Percentiles rank a stretch among this genome's conserved stretches.
These are phyloP conservation scores for Xylaria venustula DNA, from an alignment of 495 filamentous ascomycete genomes.

Conservation along the genomic window DNA sequence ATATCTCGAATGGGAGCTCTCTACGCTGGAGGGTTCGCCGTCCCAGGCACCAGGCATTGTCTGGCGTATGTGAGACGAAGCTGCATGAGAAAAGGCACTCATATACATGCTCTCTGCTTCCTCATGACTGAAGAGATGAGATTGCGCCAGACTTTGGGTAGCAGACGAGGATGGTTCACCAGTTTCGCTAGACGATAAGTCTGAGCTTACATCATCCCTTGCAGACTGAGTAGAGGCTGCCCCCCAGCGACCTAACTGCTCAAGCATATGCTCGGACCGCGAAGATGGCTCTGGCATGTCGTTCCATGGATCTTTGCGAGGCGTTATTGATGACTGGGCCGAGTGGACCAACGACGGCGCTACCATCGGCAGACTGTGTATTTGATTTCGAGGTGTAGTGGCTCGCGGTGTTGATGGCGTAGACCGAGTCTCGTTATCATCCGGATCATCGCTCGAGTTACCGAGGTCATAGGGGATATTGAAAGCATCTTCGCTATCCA, in stretches of 20 bases:
- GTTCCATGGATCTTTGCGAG: constrained; percentile 27
- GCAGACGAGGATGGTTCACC: constrained; percentile 13
- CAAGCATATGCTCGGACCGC: constrained; percentile 39
- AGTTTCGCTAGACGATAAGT: constrained; percentile 24
- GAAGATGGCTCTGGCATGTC: constrained; percentile 24
- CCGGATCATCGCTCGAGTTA: constrained; percentile 15
- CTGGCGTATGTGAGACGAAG: constrained; percentile 39
- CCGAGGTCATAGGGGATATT: constrained; percentile 49
- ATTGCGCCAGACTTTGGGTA: constrained; percentile 60
- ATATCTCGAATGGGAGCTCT: constrained; percentile 12
- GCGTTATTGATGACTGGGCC: constrained; percentile 34
- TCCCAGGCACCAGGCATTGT: constrained; percentile 64
- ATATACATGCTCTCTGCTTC: constrained; percentile 98
- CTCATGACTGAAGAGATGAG: constrained; percentile 81
- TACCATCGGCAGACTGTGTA: constrained; percentile 5
- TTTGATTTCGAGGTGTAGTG: constrained; percentile 15
- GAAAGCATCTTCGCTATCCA: constrained; percentile 49
- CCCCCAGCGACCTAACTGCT: constrained; percentile 24
- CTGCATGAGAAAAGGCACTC: constrained; percentile 51
- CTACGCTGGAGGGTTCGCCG: constrained; percentile 26
- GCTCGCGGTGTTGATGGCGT: constrained; percentile 47
- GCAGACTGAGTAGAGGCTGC: constrained; percentile 19
- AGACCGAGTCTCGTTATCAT: constrained; percentile 32
- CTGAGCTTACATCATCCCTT: constrained; percentile 18
- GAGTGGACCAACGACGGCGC: constrained; percentile 17